These are phyloP conservation scores for Hypoxylon fragiforme DNA, from an alignment of 495 filamentous ascomycete species.

Conservation along the genomic window DNA sequence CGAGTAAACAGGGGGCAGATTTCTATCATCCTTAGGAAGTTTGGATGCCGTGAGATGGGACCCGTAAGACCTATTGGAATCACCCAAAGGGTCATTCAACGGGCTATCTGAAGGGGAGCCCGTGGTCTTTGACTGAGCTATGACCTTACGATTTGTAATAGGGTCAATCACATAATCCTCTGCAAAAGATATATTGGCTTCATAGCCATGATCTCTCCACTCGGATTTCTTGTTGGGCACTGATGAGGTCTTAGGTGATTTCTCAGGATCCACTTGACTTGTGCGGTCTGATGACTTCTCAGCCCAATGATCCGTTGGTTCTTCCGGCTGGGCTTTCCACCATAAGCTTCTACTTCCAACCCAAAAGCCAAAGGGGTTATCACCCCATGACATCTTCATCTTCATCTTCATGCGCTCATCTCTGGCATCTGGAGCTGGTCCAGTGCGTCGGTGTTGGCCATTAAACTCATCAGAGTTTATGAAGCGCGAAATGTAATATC, in stretches of 20 bases:
- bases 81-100: background rate
- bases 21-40: slow-evolving; percentile 27
- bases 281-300: background rate
- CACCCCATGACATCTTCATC: too few relatives aligned
- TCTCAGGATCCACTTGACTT: too few relatives aligned
- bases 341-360: too few relatives aligned
- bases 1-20: slow-evolving; percentile 34
- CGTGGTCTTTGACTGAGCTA: too few relatives aligned
- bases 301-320: slow-evolving; percentile 9
- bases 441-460: slow-evolving; percentile 3
- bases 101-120: too few relatives aligned
- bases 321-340: slow-evolving; percentile 19
- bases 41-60: slow-evolving; percentile 41
- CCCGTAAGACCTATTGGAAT: slow-evolving; percentile 42
- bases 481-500: slow-evolving; percentile 28
- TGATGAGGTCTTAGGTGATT: too few relatives aligned
- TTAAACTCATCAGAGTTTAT: slow-evolving; percentile 14
- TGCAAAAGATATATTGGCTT: background rate
- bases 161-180: slow-evolving; percentile 58
- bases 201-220: too few relatives aligned
- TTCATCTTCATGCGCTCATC: background rate
- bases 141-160: slow-evolving; percentile 64
- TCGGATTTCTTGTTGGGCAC: too few relatives aligned
- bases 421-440: slow-evolving; percentile 1
- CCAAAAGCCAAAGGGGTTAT: too few relatives aligned